phyloP scores from a whole-genome alignment of 495 filamentous ascomycete species.

The Penicillium nucicola region DNA sequence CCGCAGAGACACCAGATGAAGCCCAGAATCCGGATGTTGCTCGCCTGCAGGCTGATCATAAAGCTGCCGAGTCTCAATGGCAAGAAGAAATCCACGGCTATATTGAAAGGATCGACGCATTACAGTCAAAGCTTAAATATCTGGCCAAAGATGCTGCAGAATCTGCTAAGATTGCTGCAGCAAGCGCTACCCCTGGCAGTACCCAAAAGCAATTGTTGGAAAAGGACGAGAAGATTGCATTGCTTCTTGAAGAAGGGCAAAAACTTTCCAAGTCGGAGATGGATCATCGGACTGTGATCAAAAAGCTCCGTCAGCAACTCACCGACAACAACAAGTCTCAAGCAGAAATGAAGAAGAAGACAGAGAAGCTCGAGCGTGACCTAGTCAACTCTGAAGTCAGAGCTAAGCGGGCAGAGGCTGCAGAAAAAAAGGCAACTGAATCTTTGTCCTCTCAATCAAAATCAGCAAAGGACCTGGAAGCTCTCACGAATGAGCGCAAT shows the following conservation, averaged over 20 bases:
- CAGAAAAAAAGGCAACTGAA: conserved; percentile 64
- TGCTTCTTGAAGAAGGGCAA: conserved; percentile 89
- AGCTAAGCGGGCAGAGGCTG: conserved; percentile 60
- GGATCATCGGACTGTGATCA: conserved; percentile 76
- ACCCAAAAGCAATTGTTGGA: conserved; percentile 76
- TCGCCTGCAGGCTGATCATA: conserved; percentile 54
- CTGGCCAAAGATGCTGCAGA: conserved; percentile 76
- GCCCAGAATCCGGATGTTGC: conserved; percentile 38
- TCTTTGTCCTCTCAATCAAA: conserved; percentile 62
- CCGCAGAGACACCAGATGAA: conserved; percentile 9
- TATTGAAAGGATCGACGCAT: conserved; percentile 86
- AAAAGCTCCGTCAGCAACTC: conserved; percentile 73
- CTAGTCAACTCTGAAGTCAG: conserved; percentile 54
- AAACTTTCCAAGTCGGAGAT: conserved; percentile 83
- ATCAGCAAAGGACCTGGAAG: conserved; percentile 68
- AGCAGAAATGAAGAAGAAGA: conserved; percentile 46
- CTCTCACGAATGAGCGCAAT: conserved; percentile 61
- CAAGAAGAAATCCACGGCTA: conserved; percentile 80
- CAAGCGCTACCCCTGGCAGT: conserved; percentile 58
- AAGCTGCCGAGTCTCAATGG: conserved; percentile 58
- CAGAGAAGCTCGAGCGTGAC: conserved; percentile 67
- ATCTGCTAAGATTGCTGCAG: conserved; percentile 60
- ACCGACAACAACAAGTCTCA: conserved; percentile 52
- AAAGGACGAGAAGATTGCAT: conserved; percentile 84
- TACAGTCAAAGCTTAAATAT: conserved; percentile 87